Base-by-base conservation (phyloP, 345 rosid species). In the Arabis hirsuta region DNA sequence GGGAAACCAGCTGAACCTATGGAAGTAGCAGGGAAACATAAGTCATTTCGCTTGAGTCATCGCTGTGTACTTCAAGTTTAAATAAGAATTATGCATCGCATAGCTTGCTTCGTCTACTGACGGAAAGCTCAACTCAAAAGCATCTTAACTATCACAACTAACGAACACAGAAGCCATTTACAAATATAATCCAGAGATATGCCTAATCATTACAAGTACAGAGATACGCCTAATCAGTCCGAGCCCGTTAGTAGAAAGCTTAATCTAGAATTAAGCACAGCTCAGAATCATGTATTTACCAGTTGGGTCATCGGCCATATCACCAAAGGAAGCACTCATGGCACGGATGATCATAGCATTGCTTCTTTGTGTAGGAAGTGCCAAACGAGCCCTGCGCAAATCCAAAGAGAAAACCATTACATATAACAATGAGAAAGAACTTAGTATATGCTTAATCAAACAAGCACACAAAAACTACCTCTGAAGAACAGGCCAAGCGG, bases 271-370 rank as follows among this genome's bases (percentile, higher is more conserved):
- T 10, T 44, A 67, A 24, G 43, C 20, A 11, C 0, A 55, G 42
- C 26, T 53, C 5, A 60, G 32, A 46, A 60, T 16, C 4, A 53
- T 31, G 57, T 24, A 24, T 41, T 53, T 83, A 87, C 92, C 92
- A 67, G 81, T 26, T 69, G 88, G 76, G 61, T 82, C 83, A 62
- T 84, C 79, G 10, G 85, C 75, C 72, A 76, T 69, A 72, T 89
- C 95, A 61, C 91, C 89, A 74, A 65, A 85, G 42, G 97, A 89
- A 82, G 98, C 90, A 81, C 79, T 87, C 91, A 82, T 88, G 38
- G 93, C 88, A 78, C 84, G 83, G 55, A 62, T 83, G 45, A 85
- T 77, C 62, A 81, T 10, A 31, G 51, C 53, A 71, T 65, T 78
- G 79, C 82, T 74, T 65, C 76, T 72, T 67, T 41, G 78, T 8